Percentiles rank a stretch among this genome's conserved stretches.
phyloP scores from a whole-genome alignment of 176 grass and related monocot genomes.

The Cenchrus purpureus region DNA sequence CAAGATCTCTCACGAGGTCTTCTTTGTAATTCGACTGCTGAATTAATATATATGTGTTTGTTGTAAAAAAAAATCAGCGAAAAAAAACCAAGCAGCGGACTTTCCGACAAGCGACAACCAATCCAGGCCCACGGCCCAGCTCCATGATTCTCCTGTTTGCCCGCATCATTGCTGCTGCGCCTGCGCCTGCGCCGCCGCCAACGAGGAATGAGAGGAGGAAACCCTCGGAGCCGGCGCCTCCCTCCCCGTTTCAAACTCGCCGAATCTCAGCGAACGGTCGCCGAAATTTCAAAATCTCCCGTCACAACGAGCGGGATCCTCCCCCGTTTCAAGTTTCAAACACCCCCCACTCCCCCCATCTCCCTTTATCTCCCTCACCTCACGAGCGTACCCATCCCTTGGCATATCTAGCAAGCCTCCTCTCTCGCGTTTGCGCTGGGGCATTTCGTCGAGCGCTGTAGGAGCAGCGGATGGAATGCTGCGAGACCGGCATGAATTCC shows the following conservation, averaged over 20 bases:
- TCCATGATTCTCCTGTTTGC: neutral
- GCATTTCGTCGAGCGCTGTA: conserved; percentile 14
- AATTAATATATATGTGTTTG: no score
- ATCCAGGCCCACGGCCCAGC: conserved; percentile 35
- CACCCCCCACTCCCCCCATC: neutral
- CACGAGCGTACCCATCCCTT: neutral
- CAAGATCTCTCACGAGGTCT: no score
- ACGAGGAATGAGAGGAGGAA: neutral
- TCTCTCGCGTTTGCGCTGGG: neutral
- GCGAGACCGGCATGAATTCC: conserved; percentile 54
- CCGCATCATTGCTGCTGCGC: neutral
- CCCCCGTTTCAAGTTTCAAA: conserved; percentile 52
- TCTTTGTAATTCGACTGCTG: no score
- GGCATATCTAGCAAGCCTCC: neutral
- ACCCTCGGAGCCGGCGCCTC: conserved; percentile 26
- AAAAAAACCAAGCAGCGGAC: neutral
- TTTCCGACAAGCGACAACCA: neutral
- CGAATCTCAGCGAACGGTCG: conserved; percentile 45
- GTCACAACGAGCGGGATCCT: conserved; percentile 45
- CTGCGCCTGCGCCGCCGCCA: conserved; percentile 34
- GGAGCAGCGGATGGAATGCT: conserved; percentile 15
- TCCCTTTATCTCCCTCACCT: neutral
- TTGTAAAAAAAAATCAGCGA: neutral
- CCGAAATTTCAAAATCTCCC: conserved; percentile 29
- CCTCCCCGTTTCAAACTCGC: conserved; percentile 37